Base-by-base conservation (phyloP, 768 basidiomycete species). In the Lactifluus piperatus region DNA sequence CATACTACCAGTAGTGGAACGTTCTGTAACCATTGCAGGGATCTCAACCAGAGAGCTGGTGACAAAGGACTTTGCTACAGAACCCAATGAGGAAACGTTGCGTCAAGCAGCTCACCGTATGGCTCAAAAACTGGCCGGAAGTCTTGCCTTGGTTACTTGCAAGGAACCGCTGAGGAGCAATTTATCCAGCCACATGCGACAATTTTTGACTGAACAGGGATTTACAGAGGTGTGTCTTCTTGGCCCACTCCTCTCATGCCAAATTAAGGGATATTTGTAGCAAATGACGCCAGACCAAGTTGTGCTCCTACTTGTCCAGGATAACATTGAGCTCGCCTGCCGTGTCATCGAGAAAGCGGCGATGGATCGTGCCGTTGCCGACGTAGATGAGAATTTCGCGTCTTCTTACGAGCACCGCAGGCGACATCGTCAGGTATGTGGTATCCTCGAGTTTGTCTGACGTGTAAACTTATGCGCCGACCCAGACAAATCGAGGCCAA, bases 11-110 rank as follows among this genome's bases (percentile, higher is more conserved):
- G 95, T 99, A 52, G 94, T 99, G 24, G 97, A 99, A 67, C 83
- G 97, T 53, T 97, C 94, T 22, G 97, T 97, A 24, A 98, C 97
- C 0, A 98, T 99, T 64, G 95, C 95, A 11, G 93, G 94, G 26
- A 98, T 98, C 64, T 98, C 97, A 14, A 95, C 95, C 18, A 80
- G 94, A 39, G 97, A 99, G 69, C 77, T 99, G 10, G 91, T 97
- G 20, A 81, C 86, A 47, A 98, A 98, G 73, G 97, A 99, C 71
- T 99, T 94, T 64, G 93, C 88, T 3, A 91, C 90, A 51, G 97
- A 99, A 63, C 76, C 85, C 26, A 91, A 89, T 67, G 94, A 98
- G 66, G 84, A 88, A 51, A 94, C 90, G 71, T 73, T 99, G 67
- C 86, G 92, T 34, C 86, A 86, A 66, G 92, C 97, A 26, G 93